Conservation (phyloP, 768 basidiomycete genomes). For the Cubamyces sp. region DNA sequence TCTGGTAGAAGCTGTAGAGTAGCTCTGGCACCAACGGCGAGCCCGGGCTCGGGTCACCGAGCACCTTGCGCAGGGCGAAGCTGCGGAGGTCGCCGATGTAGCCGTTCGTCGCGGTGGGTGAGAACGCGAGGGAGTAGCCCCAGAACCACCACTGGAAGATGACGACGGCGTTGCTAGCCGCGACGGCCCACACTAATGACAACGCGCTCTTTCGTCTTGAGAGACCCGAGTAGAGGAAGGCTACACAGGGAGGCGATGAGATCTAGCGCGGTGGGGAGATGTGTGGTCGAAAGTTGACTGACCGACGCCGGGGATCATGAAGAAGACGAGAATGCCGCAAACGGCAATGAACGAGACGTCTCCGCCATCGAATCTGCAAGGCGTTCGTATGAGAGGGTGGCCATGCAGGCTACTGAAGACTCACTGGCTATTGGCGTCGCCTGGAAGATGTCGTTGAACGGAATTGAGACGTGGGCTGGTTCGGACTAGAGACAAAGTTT, state of each 20-base stretch:
- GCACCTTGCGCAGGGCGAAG: conserved; percentile 76
- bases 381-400: neutral
- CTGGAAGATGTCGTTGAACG: neutral
- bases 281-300: conserved; percentile 22
- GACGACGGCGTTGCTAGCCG: conserved; percentile 72
- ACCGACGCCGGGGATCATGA: conserved; percentile 82
- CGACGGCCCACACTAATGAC: conserved; percentile 76
- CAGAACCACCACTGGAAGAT: conserved; percentile 85
- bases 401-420: neutral
- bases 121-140: conserved; percentile 88
- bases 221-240: conserved; percentile 75
- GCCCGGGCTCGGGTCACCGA: conserved; percentile 74
- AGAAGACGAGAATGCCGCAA: conserved; percentile 69
- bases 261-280: neutral
- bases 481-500: neutral
- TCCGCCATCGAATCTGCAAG: conserved; percentile 66
- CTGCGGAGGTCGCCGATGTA: conserved; percentile 80
- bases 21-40: conserved; percentile 81
- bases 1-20: conserved; percentile 85
- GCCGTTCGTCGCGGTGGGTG: conserved; percentile 71
- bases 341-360: conserved; percentile 74
- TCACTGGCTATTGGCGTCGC: conserved; percentile 22
- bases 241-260: conserved; percentile 54
- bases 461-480: neutral
- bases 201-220: conserved; percentile 72